A percentile compares a stretch with the other conserved stretches of the same genome.
phyloP scores from a whole-genome alignment of 140 eudicot genomes.

The Oenanthe javanica region DNA sequence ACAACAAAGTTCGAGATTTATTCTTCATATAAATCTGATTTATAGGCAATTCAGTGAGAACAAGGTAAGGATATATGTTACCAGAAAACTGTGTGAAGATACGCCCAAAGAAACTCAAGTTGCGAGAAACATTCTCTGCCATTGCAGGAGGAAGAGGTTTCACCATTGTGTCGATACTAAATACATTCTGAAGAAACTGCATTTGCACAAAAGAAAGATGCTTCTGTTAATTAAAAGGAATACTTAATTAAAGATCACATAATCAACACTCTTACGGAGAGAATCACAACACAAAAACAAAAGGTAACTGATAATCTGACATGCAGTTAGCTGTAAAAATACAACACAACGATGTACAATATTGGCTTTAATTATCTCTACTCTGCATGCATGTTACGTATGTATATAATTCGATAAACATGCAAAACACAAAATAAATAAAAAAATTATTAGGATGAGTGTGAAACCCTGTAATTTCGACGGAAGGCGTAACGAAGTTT shows the following conservation, averaged over 20 bases:
- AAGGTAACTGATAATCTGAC: background rate
- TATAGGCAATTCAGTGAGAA: background rate
- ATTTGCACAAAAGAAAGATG: slow-evolving; percentile 13
- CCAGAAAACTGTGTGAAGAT: slow-evolving; percentile 92
- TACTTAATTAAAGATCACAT: background rate
- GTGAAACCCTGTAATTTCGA: slow-evolving; percentile 63
- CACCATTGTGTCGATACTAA: slow-evolving; percentile 80
- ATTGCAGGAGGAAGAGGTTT: slow-evolving; percentile 87
- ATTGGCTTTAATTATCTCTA: too few species aligned
- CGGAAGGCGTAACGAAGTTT: slow-evolving; percentile 93
- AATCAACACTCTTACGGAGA: background rate
- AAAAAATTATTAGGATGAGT: background rate
- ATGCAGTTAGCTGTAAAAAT: background rate
- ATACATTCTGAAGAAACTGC: slow-evolving; percentile 93
- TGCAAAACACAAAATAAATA: background rate
- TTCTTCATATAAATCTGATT: background rate
- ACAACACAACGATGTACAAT: background rate
- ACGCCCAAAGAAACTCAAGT: slow-evolving; percentile 84
- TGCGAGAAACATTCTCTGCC: slow-evolving; percentile 79
- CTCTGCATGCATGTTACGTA: background rate
- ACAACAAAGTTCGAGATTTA: background rate
- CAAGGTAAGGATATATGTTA: slow-evolving; percentile 19
- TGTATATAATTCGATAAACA: background rate
- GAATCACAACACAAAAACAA: background rate
- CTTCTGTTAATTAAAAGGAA: background rate